These are phyloP conservation scores for Fraxinus excelsior DNA, from an alignment of 257 asterid species.

Conservation along the genomic window DNA sequence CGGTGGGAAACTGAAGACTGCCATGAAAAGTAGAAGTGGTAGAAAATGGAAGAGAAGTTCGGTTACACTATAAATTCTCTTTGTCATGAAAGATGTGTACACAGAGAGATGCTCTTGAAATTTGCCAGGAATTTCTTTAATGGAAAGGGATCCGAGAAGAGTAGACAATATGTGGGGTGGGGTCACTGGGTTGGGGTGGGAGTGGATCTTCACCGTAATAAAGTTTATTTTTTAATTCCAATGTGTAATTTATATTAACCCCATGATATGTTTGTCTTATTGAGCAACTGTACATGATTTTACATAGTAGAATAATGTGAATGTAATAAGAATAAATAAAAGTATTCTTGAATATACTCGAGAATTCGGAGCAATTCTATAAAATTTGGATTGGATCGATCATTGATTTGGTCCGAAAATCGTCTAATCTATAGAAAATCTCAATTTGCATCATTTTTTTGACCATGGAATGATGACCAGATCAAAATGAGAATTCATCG, in stretches of 20 bases:
- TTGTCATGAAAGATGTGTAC: constrained; percentile 42
- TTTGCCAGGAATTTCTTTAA: constrained; percentile 44
- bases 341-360: background rate
- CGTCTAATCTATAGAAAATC: no score
- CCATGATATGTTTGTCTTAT: background rate
- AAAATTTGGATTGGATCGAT: no score
- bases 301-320: background rate
- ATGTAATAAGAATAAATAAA: no score
- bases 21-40: constrained; percentile 54
- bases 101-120: constrained; percentile 31
- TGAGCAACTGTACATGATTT: background rate
- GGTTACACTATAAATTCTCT: constrained; percentile 28
- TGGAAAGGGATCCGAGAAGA: constrained; percentile 62
- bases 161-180: background rate
- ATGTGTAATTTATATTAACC: constrained; percentile 2
- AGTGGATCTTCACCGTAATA: background rate
- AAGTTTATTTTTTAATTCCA: constrained; percentile 6
- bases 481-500: no score
- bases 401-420: no score
- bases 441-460: background rate
- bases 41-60: constrained; percentile 39
- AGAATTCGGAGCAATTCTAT: no score
- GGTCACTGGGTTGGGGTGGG: background rate
- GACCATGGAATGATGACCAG: background rate
- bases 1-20: constrained; percentile 53